These are phyloP conservation scores for Kazachstania kunashirensis DNA, from an alignment of 805 yeast genomes.

Conservation along the genomic window DNA sequence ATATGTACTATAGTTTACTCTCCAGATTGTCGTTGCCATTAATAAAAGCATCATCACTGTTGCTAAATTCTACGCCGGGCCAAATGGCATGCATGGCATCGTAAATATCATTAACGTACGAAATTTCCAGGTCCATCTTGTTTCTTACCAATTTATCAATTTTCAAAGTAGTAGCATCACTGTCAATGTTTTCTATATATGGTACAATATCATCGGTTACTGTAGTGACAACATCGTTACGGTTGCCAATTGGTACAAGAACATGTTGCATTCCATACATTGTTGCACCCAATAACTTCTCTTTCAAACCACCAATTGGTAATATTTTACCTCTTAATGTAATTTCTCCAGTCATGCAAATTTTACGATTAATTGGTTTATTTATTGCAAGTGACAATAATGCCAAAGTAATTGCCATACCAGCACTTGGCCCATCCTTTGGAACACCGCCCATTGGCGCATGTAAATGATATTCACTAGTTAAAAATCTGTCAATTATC, in stretches of 20 bases:
- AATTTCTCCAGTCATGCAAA: constrained; percentile 85
- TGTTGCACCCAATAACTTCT: constrained; percentile 87
- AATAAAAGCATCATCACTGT: too few species aligned
- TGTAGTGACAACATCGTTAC: constrained; percentile 65
- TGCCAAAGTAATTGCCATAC: constrained; percentile 80
- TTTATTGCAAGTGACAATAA: constrained; percentile 66
- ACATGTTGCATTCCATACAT: constrained; percentile 82
- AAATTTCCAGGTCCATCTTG: constrained; percentile 49
- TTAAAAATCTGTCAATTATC: constrained; percentile 63
- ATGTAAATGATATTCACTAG: constrained; percentile 68
- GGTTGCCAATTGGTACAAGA: constrained; percentile 84
- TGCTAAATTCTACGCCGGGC: constrained; percentile 27
- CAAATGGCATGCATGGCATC: constrained; percentile 69
- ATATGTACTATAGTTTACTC: too few species aligned
- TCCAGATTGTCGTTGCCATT: too few species aligned
- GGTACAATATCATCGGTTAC: constrained; percentile 32
- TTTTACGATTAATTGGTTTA: constrained; percentile 48
- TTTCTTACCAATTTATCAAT: constrained; percentile 27
- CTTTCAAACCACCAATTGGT: constrained; percentile 80
- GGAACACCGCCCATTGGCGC: constrained; percentile 85
- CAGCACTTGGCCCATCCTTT: constrained; percentile 47
- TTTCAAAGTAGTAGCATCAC: too few species aligned
- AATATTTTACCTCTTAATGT: constrained; percentile 75
- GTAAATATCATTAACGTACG: constrained; percentile 66
- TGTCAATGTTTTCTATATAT: too few species aligned